A percentile compares a stretch with the other conserved stretches of the same genome.
Conservation (phyloP, 176 grass and related monocot species). For the Triticum monococcum region DNA sequence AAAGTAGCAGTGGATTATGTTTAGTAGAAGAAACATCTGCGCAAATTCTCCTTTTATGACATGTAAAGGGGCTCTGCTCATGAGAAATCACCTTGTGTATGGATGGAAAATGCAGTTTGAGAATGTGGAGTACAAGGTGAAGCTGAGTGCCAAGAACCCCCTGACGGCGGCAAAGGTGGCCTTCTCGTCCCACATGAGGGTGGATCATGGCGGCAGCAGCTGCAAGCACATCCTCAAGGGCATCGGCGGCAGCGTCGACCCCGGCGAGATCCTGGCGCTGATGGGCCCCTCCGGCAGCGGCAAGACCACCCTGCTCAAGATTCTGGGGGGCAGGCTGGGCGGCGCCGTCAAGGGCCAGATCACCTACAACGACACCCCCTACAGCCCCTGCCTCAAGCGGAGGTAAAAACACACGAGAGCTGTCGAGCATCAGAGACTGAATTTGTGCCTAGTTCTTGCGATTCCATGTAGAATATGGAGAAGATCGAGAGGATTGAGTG, state of each 20-base stretch:
- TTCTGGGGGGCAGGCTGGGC: conserved; percentile 70
- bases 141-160: conserved; percentile 47
- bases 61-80: background rate
- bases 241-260: conserved; percentile 72
- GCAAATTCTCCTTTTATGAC: too few relatives aligned
- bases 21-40: too few relatives aligned
- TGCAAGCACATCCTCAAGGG: conserved; percentile 87
- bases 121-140: conserved; percentile 90
- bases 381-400: conserved; percentile 68
- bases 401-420: conserved; percentile 35
- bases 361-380: conserved; percentile 80
- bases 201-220: conserved; percentile 44
- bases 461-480: background rate
- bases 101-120: conserved; percentile 58
- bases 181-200: conserved; percentile 40
- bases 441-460: background rate
- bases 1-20: too few relatives aligned
- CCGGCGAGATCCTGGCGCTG: conserved; percentile 83
- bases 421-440: background rate
- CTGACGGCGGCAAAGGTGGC: conserved; percentile 51
- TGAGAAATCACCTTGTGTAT: background rate
- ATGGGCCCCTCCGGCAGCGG: conserved; percentile 96
- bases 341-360: conserved; percentile 71
- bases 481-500: background rate
- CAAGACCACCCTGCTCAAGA: conserved; percentile 89